These are phyloP conservation scores for Suillus subalutaceus DNA, from an alignment of 768 basidiomycete species.

Conservation along the genomic window DNA sequence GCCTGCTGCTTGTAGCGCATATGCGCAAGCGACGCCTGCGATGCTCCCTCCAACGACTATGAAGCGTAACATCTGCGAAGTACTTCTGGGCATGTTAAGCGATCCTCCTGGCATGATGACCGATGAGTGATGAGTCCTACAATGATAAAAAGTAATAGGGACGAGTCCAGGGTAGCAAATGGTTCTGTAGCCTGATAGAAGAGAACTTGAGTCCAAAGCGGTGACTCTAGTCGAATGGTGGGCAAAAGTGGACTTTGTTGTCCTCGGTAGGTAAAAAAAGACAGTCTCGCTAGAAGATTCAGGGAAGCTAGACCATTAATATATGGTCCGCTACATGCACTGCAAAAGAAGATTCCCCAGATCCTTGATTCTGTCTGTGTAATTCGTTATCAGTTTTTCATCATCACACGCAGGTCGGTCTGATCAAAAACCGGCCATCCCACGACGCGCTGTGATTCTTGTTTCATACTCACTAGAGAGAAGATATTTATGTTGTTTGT, in stretches of 20 bases:
- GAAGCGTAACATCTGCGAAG: conserved; percentile 23
- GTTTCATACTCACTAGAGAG: too few relatives aligned
- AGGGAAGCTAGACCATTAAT: not conserved
- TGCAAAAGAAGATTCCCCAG: not conserved
- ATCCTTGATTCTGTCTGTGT: not conserved
- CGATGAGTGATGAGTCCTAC: not conserved
- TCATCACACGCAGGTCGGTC: not conserved
- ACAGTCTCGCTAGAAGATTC: not conserved
- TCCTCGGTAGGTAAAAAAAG: not conserved
- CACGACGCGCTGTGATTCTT: not conserved
- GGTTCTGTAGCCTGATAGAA: not conserved
- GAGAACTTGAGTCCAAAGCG: conserved; percentile 1
- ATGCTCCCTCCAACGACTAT: conserved; percentile 36
- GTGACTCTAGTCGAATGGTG: not conserved
- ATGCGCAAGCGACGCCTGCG: conserved; percentile 58
- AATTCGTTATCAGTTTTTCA: conserved; percentile 1
- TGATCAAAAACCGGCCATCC: not conserved
- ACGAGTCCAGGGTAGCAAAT: not conserved
- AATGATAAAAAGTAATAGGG: not conserved
- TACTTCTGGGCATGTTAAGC: conserved; percentile 9
- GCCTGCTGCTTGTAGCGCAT: conserved; percentile 52
- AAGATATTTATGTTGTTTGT: too few relatives aligned
- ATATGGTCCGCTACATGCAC: not conserved
- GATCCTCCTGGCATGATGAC: conserved; percentile 18
- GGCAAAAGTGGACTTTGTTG: not conserved